Percentiles rank a stretch among this genome's conserved stretches.
These are phyloP conservation scores for Geotrichum armillariae DNA, from an alignment of 1,139 yeast species.

Conservation along the genomic window DNA sequence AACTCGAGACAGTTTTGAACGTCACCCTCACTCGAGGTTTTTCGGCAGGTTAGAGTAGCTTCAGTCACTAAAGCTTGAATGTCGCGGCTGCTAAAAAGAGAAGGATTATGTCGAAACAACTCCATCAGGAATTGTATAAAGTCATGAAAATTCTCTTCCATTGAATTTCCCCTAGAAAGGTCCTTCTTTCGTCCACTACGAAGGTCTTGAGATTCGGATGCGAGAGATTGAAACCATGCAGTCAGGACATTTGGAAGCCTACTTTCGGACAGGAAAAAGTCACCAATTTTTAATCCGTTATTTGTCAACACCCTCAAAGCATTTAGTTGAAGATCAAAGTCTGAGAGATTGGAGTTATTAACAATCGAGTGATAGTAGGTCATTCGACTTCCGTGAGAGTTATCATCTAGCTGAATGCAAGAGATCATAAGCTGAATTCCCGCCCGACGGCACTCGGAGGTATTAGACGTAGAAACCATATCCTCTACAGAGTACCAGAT, in stretches of 20 bases:
- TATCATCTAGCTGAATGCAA: constrained; percentile 58
- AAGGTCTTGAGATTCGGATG: constrained; percentile 34
- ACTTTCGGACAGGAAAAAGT: constrained; percentile 49
- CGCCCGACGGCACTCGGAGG: constrained; percentile 50
- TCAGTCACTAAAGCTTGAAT: constrained; percentile 37
- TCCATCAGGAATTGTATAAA: constrained; percentile 45
- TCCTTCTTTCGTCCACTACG: constrained; percentile 35
- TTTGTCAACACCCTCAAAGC: constrained; percentile 57
- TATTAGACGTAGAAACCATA: constrained; percentile 48
- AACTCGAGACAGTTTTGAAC: constrained; percentile 48
- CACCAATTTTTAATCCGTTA: constrained; percentile 62
- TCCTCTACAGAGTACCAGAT: constrained; percentile 73
- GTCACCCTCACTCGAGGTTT: constrained; percentile 45
- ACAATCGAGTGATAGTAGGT: constrained; percentile 63
- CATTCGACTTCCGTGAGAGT: constrained; percentile 48
- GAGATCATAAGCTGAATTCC: constrained; percentile 55
- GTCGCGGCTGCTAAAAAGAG: constrained; percentile 39
- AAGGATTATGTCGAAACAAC: constrained; percentile 52
- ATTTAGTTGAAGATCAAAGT: constrained; percentile 55
- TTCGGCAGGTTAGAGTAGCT: constrained; percentile 45
- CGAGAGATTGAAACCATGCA: constrained; percentile 40
- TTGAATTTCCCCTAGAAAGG: constrained; percentile 36
- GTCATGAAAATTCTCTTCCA: constrained; percentile 36
- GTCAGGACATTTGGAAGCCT: constrained; percentile 48
- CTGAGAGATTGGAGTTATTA: constrained; percentile 50